These are phyloP conservation scores for Pseudogymnoascus sp. DNA, from an alignment of 2,329 filamentous ascomycete genomes.

Conservation along the genomic window DNA sequence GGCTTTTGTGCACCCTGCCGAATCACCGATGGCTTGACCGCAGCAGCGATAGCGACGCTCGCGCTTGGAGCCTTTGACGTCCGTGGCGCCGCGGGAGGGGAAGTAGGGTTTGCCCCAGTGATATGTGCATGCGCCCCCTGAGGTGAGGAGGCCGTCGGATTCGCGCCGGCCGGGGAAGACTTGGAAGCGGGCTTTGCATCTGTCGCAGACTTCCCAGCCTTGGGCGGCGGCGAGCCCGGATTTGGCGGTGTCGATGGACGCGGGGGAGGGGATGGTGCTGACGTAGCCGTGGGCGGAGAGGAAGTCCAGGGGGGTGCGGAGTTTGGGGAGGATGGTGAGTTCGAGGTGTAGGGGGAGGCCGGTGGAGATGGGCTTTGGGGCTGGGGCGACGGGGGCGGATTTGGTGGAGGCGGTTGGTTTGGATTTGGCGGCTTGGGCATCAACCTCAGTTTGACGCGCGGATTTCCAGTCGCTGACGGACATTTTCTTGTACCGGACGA, in stretches of 20 bases:
- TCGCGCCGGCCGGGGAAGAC: slow-evolving; percentile 80
- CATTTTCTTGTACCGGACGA: slow-evolving; percentile 73
- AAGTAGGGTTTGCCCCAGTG: slow-evolving; percentile 69
- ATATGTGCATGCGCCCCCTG: slow-evolving; percentile 70
- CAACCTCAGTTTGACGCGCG: slow-evolving; percentile 44
- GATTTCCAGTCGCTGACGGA: slow-evolving; percentile 61
- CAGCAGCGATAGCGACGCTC: slow-evolving; percentile 72
- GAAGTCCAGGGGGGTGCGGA: slow-evolving; percentile 56
- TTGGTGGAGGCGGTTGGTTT: slow-evolving; percentile 28
- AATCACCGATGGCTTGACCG: slow-evolving; percentile 63
- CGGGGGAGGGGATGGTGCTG: slow-evolving; percentile 53
- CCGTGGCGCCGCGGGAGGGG: slow-evolving; percentile 48
- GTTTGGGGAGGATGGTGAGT: slow-evolving; percentile 50
- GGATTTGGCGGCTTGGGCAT: slow-evolving; percentile 24
- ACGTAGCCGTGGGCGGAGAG: slow-evolving; percentile 73
- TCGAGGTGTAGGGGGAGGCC: slow-evolving; percentile 64
- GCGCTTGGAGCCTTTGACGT: slow-evolving; percentile 43
- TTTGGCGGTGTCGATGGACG: slow-evolving; percentile 59
- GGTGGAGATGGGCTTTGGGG: slow-evolving; percentile 53
- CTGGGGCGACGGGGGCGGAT: slow-evolving; percentile 21
- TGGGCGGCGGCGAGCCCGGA: slow-evolving; percentile 58
- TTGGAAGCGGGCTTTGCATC: slow-evolving; percentile 79
- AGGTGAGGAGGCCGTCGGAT: slow-evolving; percentile 66
- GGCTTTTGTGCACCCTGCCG: slow-evolving; percentile 63
- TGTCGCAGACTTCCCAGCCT: slow-evolving; percentile 83